phyloP scores from a whole-genome alignment of 1,284 basidiomycete species.

The Moesziomyces parantarcticus region DNA sequence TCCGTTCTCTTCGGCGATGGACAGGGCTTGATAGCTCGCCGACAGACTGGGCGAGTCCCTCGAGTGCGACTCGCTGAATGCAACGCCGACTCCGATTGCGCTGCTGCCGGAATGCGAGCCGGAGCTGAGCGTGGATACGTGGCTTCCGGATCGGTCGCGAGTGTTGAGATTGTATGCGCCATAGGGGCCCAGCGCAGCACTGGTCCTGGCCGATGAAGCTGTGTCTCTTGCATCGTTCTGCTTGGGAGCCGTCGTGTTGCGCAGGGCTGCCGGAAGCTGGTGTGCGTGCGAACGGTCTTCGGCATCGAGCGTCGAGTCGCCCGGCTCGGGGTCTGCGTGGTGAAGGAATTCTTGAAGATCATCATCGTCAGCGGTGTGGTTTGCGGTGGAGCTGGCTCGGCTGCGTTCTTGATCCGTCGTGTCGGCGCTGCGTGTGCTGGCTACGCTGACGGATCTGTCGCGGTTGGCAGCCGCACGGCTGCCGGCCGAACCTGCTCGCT shows the following conservation, averaged over 20 bases:
- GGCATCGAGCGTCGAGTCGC: constrained; percentile 25
- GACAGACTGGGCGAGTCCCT: constrained; percentile 35
- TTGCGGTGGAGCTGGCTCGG: constrained; percentile 9
- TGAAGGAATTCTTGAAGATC: constrained; percentile 48
- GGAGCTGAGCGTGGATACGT: constrained; percentile 33
- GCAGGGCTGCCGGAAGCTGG: constrained; percentile 27
- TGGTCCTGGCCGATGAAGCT: neutral
- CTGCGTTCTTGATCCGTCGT: constrained; percentile 33
- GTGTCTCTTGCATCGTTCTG: constrained; percentile 15
- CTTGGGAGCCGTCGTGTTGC: constrained; percentile 32
- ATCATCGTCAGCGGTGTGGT: constrained; percentile 24
- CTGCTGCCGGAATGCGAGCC: constrained; percentile 39
- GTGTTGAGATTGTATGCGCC: constrained; percentile 4
- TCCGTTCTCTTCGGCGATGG: constrained; percentile 45
- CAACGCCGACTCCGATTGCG: constrained; percentile 12
- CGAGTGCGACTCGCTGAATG: constrained; percentile 7
- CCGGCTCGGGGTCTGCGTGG: constrained; percentile 10
- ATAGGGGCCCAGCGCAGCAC: neutral
- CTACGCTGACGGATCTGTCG: constrained; percentile 32
- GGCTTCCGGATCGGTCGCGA: constrained; percentile 48
- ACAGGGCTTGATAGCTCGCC: constrained; percentile 29
- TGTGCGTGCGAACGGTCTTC: constrained; percentile 35
- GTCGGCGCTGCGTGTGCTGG: constrained; percentile 23
- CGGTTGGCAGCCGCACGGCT: constrained; percentile 1
- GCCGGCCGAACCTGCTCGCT: neutral